Percentiles rank a stretch among this genome's conserved stretches.
These are phyloP conservation scores for Cutaneotrichosporon sp. DNA, from an alignment of 1,284 basidiomycete species.

Conservation along the genomic window DNA sequence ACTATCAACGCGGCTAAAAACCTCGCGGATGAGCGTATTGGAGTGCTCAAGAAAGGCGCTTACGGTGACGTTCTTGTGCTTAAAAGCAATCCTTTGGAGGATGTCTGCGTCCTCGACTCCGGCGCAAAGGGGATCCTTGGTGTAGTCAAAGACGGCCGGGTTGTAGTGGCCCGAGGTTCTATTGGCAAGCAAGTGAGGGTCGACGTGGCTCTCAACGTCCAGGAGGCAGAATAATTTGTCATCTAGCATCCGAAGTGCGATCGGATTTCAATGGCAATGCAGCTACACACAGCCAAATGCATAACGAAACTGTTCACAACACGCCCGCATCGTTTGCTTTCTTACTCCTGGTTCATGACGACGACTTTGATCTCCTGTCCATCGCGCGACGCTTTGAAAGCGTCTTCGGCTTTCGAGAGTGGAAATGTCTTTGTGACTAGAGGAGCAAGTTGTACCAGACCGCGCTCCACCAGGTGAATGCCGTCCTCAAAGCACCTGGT, in stretches of 20 bases:
- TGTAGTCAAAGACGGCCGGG: slow-evolving; percentile 22
- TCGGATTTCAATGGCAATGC: too few relatives aligned
- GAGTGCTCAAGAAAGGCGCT: slow-evolving; percentile 45
- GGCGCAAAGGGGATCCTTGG: slow-evolving; percentile 27
- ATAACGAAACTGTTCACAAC: too few relatives aligned
- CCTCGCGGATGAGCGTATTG: slow-evolving; percentile 46
- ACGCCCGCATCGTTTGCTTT: too few relatives aligned
- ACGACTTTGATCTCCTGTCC: slow-evolving; percentile 28
- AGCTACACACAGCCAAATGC: too few relatives aligned
- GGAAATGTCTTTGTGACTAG: slow-evolving; percentile 55
- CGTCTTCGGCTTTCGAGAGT: slow-evolving; percentile 47
- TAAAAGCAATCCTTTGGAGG: slow-evolving; percentile 51
- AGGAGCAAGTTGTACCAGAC: slow-evolving; percentile 52
- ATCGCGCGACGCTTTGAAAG: slow-evolving; percentile 51
- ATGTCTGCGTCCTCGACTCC: slow-evolving; percentile 51
- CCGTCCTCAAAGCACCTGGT: slow-evolving; percentile 43
- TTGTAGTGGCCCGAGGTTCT: slow-evolving; percentile 18
- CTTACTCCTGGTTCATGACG: slow-evolving; percentile 29
- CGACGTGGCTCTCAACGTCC: slow-evolving; percentile 18
- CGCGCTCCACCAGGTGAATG: slow-evolving; percentile 52
- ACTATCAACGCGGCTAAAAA: slow-evolving; percentile 51
- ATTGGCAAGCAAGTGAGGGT: slow-evolving; percentile 9
- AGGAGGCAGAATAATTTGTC: slow-evolving; percentile 1
- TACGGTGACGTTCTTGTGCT: slow-evolving; percentile 52
- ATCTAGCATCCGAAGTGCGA: too few relatives aligned